A percentile compares a stretch with the other conserved stretches of the same genome.
Conservation (phyloP, 306 rosid species). For the Morella rubra region DNA sequence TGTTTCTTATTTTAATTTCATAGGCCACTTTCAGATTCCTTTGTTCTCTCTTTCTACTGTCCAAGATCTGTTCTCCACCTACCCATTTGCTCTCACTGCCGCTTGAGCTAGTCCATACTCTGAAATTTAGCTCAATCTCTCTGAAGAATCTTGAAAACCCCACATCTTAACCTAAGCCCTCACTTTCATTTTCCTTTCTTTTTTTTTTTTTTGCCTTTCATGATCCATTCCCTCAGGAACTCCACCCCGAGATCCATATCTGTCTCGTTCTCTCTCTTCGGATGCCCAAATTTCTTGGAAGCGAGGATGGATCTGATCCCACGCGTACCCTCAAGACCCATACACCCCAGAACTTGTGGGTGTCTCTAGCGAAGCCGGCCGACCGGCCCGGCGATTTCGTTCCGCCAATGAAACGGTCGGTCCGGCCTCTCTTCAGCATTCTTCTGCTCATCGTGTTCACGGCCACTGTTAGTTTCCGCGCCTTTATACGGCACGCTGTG, state of each 20-base stretch:
- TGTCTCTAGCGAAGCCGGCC: constrained; percentile 40
- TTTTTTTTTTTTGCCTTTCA: constrained; percentile 17
- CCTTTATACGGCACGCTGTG: constrained; percentile 43
- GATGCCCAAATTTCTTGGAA: constrained; percentile 49
- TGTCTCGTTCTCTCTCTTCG: neutral
- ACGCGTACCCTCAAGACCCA: constrained; percentile 38
- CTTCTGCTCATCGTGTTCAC: constrained; percentile 55
- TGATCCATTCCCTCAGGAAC: constrained; percentile 3
- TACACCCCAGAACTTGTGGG: constrained; percentile 31
- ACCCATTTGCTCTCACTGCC: constrained; percentile 21
- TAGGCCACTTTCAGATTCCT: constrained; percentile 10
- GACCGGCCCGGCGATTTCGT: constrained; percentile 28
- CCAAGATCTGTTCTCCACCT: constrained; percentile 21
- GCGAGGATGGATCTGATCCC: constrained; percentile 55
- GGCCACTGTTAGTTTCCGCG: constrained; percentile 58
- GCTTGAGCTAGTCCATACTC: constrained; percentile 17
- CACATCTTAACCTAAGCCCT: constrained; percentile 16
- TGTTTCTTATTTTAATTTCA: neutral
- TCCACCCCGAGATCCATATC: neutral
- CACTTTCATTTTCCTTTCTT: constrained; percentile 4
- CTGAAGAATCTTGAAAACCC: constrained; percentile 15
- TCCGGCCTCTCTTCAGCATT: constrained; percentile 62
- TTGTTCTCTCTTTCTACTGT: constrained; percentile 3
- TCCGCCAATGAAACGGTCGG: constrained; percentile 68
- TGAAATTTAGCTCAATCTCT: neutral